phyloP scores from a whole-genome alignment of 2,329 filamentous ascomycete genomes.

The Sporothrix phasma region DNA sequence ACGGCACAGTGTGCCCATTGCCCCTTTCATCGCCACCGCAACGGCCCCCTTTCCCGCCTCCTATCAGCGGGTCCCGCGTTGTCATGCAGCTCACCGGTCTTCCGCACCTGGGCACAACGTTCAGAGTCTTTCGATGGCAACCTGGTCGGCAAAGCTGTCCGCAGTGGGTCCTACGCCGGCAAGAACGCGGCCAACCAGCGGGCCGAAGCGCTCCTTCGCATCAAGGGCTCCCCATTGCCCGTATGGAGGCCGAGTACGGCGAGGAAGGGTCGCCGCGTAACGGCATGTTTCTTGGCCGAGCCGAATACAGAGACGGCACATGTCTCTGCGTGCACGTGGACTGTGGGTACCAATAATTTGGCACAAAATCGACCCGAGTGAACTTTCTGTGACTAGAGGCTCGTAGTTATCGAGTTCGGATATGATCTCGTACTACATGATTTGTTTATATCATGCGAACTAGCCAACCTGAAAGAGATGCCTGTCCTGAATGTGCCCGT shows the following conservation, averaged over 20 bases:
- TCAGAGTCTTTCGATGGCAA: neutral
- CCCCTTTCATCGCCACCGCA: neutral
- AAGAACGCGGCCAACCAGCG: conserved; percentile 16
- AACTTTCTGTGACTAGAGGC: too few species aligned
- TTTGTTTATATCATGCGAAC: too few species aligned
- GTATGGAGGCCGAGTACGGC: conserved; percentile 12
- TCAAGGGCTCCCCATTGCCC: neutral
- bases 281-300: conserved; percentile 17
- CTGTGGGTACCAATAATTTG: conserved; percentile 14
- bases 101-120: conserved; percentile 11
- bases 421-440: too few species aligned
- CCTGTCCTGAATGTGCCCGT: neutral
- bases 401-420: too few species aligned
- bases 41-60: neutral
- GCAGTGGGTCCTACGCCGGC: conserved; percentile 12
- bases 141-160: conserved; percentile 7
- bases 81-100: conserved; percentile 18
- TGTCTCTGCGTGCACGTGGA: conserved; percentile 16
- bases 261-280: conserved; percentile 6
- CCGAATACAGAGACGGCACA: neutral
- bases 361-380: conserved; percentile 10
- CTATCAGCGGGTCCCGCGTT: neutral
- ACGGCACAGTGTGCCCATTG: neutral
- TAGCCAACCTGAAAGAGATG: too few species aligned
- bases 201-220: neutral